These are phyloP conservation scores for Rasamsonia emersonii DNA, from an alignment of 2,329 filamentous ascomycete genomes.

Conservation along the genomic window DNA sequence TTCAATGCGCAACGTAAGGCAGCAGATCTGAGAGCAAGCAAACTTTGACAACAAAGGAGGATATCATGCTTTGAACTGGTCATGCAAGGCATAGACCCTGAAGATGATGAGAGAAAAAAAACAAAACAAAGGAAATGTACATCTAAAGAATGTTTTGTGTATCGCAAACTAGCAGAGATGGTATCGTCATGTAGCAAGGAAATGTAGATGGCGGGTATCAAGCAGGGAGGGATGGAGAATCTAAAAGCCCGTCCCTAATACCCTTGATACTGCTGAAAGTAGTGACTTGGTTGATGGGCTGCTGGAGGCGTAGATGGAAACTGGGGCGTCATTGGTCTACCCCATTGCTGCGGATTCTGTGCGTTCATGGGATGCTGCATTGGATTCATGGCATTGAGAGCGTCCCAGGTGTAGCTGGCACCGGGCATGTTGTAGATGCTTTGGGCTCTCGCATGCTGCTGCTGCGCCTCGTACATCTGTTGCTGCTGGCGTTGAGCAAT, in stretches of 20 bases:
- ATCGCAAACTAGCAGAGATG: no score
- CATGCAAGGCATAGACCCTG: no score
- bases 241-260: constrained; percentile 12
- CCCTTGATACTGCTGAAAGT: constrained; percentile 18
- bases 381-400: constrained; percentile 22
- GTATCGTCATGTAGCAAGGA: constrained; percentile 1
- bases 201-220: no score
- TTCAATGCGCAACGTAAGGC: no score
- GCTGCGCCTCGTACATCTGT: constrained; percentile 33
- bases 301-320: constrained; percentile 16
- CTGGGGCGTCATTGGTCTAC: constrained; percentile 20
- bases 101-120: constrained; percentile 1
- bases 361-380: constrained; percentile 19
- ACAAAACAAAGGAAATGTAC: no score
- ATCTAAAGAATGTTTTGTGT: no score
- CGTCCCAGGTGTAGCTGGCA: constrained; percentile 30
- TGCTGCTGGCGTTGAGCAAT: constrained; percentile 60
- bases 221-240: constrained; percentile 3
- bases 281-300: constrained; percentile 19
- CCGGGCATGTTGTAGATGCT: constrained; percentile 27
- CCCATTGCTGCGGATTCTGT: constrained; percentile 24
- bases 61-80: no score
- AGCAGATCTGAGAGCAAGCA: no score
- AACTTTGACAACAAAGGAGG: no score
- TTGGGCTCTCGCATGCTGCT: constrained; percentile 16